Conservation (phyloP, 495 filamentous ascomycete species). For the Trypethelium eluteriae region DNA sequence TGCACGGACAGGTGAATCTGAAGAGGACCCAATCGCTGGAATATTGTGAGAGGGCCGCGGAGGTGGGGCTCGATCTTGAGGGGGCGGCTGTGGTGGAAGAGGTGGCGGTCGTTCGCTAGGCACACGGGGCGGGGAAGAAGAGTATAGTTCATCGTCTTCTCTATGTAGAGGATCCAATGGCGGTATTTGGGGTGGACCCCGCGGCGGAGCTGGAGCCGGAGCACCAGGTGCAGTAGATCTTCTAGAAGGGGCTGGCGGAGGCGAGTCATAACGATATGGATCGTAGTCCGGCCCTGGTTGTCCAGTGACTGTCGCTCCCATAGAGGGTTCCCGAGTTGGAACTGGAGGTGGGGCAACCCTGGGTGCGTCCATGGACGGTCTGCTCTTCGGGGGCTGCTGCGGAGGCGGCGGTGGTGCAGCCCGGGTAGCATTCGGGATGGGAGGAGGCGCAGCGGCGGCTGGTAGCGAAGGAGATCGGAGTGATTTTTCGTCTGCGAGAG, state of each 20-base stretch:
- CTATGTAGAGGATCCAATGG: conserved; percentile 19
- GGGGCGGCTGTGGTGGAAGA: conserved; percentile 20
- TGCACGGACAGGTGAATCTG: conserved; percentile 2
- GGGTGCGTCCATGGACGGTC: conserved; percentile 35
- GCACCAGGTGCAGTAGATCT: conserved; percentile 22
- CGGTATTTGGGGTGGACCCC: conserved; percentile 20
- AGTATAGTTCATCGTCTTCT: conserved; percentile 29
- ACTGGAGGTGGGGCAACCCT: conserved; percentile 32
- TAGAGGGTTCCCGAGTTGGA: conserved; percentile 13
- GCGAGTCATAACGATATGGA: conserved; percentile 32
- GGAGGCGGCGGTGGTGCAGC: conserved; percentile 35
- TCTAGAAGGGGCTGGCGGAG: not conserved
- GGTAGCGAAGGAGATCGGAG: conserved; percentile 30
- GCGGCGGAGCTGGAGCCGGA: conserved; percentile 19
- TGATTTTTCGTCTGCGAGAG: conserved; percentile 46
- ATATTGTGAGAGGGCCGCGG: conserved; percentile 65
- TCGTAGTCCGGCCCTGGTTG: conserved; percentile 36
- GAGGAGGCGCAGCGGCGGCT: conserved; percentile 23
- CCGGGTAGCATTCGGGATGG: conserved; percentile 24
- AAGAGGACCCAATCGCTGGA: conserved; percentile 30
- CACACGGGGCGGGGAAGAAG: conserved; percentile 29
- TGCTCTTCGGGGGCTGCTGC: conserved; percentile 21
- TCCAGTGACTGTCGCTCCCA: not conserved
- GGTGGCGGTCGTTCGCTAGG: conserved; percentile 10
- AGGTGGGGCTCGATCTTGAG: conserved; percentile 20